Percentiles rank a stretch among this genome's conserved stretches.
Conservation (phyloP, 139 green algal genomes). For the Chlamydomonas incerta region DNA sequence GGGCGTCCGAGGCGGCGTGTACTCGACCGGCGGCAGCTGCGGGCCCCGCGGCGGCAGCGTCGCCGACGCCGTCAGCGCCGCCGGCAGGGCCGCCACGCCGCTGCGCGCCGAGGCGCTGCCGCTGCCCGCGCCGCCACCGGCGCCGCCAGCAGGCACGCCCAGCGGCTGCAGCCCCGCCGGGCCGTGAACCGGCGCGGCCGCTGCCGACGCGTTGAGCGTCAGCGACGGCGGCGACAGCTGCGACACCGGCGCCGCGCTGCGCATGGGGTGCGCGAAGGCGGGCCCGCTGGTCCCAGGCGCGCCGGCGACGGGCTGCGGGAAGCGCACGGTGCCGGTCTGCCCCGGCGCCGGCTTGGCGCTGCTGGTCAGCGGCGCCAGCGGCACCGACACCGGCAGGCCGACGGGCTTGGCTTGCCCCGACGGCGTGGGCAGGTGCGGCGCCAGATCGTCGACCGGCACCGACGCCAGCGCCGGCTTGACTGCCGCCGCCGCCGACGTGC, state of each 20-base stretch:
- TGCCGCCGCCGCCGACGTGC: not conserved
- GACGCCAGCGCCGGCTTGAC: not conserved
- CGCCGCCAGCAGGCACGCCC: too few relatives aligned
- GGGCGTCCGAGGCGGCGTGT: not conserved
- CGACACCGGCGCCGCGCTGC: not conserved
- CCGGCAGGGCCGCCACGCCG: not conserved
- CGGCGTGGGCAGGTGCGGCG: conserved; percentile 5
- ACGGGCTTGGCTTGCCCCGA: not conserved
- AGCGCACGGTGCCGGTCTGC: conserved; percentile 24
- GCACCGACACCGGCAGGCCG: not conserved
- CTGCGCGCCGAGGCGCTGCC: not conserved
- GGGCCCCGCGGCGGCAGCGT: not conserved
- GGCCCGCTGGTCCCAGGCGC: not conserved
- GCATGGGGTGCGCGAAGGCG: not conserved
- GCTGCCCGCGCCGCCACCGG: too few relatives aligned
- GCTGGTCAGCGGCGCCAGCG: not conserved
- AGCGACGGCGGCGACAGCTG: not conserved
- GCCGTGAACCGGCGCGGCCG: not conserved
- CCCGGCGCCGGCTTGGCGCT: not conserved
- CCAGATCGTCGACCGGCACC: not conserved
- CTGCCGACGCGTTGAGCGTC: not conserved
- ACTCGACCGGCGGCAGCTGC: too few relatives aligned
- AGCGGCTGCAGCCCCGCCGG: not conserved
- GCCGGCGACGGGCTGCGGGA: not conserved
- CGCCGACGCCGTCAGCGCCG: too few relatives aligned